These are phyloP conservation scores for Tilletia walkeri DNA, from an alignment of 1,284 basidiomycete genomes.

Conservation along the genomic window DNA sequence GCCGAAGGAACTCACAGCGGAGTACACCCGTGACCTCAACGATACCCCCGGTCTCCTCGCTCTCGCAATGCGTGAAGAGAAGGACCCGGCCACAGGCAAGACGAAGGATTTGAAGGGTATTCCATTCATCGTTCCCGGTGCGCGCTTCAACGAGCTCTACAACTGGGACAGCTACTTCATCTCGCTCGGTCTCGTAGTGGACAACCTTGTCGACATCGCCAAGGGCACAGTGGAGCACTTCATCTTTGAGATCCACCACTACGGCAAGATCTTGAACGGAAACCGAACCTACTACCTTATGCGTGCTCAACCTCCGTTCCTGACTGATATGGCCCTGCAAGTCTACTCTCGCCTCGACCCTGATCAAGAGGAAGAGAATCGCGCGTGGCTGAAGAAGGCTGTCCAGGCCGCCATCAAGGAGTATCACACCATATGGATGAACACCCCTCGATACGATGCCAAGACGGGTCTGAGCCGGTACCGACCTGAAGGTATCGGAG, in stretches of 20 bases:
- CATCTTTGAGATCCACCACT: constrained; percentile 97
- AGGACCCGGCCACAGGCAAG: constrained; percentile 59
- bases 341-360: constrained; percentile 94
- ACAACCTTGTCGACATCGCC: constrained; percentile 88
- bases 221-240: constrained; percentile 98
- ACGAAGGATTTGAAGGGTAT: constrained; percentile 75
- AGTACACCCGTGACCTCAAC: constrained; percentile 88
- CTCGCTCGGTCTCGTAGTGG: constrained; percentile 85
- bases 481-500: constrained; percentile 89
- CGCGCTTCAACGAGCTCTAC: constrained; percentile 89
- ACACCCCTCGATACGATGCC: constrained; percentile 84
- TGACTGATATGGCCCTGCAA: constrained; percentile 96
- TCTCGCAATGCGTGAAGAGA: constrained; percentile 83
- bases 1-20: constrained; percentile 81
- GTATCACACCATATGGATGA: constrained; percentile 96
- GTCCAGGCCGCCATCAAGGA: constrained; percentile 97
- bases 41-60: constrained; percentile 89
- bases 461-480: constrained; percentile 90
- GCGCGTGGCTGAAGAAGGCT: constrained; percentile 85
- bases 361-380: constrained; percentile 74
- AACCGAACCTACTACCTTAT: constrained; percentile 69
- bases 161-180: constrained; percentile 74
- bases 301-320: constrained; percentile 93
- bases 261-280: constrained; percentile 68
- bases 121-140: constrained; percentile 94